Base-by-base conservation (phyloP, 2,329 filamentous ascomycete genomes). In the Talaromyces funiculosus region DNA sequence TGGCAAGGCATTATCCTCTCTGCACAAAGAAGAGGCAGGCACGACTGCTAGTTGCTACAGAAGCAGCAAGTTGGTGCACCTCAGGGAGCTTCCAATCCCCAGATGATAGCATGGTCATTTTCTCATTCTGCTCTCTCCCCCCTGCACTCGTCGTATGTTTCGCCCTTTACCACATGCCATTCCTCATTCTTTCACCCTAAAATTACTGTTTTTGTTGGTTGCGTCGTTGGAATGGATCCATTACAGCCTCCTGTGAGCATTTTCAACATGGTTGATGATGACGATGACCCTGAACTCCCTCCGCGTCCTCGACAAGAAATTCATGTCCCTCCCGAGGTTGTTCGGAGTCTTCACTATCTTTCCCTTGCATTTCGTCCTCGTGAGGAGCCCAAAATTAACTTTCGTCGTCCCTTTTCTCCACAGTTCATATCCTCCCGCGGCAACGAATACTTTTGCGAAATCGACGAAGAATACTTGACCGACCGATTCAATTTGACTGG, bases 361-460 rank as follows among this genome's bases (percentile, higher is more conserved):
- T 59, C 60, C 38, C 60, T 60, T 22, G 49, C 61, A 29, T 62
- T 65, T 45, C 56, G 40, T 51, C 57, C 61, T 26, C 40, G 26
- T 55, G 53, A 59, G 59, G 24, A 29, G 16, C 33, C 22, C 9
- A 59, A 53, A 24, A 37, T 57, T 55, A 57, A 64, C 62, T 43
- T 63, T 47, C 22, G 53, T 35, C 57, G 53, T 43, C 60, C 62
- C 57, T 63, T 60, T 63, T 55, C 16, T 61, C n/a, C 59, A 54
- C 72, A 99, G 94, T 99, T 99, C 76, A 97, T 97, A 70, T 97
- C 93, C 4, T 96, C 92, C 5, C 86, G 94, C 60, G 94, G 94
- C 66, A 97, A 99, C 78, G 94, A 99, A 75, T 99, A 99, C 78
- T 99, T 97, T 72, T 99, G 94, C 84, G 94, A 99, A 74, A 97